phyloP scores from a whole-genome alignment of 345 rosid genomes.

The Citrus inodora region DNA sequence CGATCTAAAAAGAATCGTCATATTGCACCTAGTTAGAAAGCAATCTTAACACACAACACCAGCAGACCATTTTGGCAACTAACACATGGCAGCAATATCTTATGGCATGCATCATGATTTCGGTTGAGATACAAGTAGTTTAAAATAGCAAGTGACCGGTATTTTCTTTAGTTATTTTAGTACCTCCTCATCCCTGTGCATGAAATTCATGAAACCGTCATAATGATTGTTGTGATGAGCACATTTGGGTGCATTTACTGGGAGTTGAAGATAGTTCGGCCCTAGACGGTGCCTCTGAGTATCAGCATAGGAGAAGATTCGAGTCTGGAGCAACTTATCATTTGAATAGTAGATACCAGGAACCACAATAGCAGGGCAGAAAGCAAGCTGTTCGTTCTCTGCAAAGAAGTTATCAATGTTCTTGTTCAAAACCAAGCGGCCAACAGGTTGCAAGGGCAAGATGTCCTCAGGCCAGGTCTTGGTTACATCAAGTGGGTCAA shows the following conservation, averaged over 20 bases:
- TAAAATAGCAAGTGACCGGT: neutral
- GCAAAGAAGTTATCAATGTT: constrained; percentile 94
- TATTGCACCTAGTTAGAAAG: constrained; percentile 4
- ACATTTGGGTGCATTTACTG: constrained; percentile 93
- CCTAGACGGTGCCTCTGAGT: constrained; percentile 99
- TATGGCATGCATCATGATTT: neutral
- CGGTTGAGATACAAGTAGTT: neutral
- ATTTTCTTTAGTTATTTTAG: neutral
- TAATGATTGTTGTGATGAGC: constrained; percentile 94
- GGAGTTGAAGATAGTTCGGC: constrained; percentile 94
- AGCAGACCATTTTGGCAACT: neutral
- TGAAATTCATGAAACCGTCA: constrained; percentile 89
- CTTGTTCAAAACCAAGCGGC: constrained; percentile 92
- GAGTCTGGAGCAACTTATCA: constrained; percentile 85
- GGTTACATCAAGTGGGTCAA: constrained; percentile 96
- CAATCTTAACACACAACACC: neutral
- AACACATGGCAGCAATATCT: neutral
- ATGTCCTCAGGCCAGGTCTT: constrained; percentile 98
- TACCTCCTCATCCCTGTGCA: constrained; percentile 96
- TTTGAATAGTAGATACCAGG: constrained; percentile 89
- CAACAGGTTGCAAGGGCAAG: constrained; percentile 94
- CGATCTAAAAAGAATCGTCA: constrained; percentile 47
- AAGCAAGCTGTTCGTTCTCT: constrained; percentile 93
- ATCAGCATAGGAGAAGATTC: constrained; percentile 85
- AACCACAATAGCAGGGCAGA: constrained; percentile 88